Evolutionary conservation across 192 early-diverging fungal species (phyloP), one percentile per base, ranked within the genome.

Genomic region (Backusella luteola): DNA sequence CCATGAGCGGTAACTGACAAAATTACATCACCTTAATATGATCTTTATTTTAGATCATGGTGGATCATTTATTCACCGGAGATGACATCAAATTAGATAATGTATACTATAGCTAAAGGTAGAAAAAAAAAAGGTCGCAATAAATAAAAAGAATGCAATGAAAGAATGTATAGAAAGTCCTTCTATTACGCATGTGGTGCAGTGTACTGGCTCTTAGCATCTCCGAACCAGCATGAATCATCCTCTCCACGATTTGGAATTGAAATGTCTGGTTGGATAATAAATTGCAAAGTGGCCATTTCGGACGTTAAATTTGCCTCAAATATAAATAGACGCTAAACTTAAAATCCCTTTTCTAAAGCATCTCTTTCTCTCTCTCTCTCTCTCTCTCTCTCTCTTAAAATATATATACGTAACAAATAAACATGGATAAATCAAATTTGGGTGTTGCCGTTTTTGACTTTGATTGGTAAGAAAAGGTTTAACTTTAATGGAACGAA

Each of bases 401-500:
- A 63, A 29, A 59, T 26, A 29, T 3, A 63, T 7, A 56, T 8
- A 59, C 32, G 32, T 32, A 59, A 26, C n/a, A 59, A 26, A 63
- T 21, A 63, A 63, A 26, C 32, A 63, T 63, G 56, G 3, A 26
- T 63, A 63, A 26, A 63, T 26, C 26, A 14, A 63, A 63, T 63
- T 71, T 32, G 11, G 39, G 70, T 76, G 42, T 91, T 52, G 82
- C 87, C 34, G 87, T 89, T 17, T 91, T 91, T 84, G 90, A 91
- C 68, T 91, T 91, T 79, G 90, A 91, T 82, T 91, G 90, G 90
- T 91, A 85, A 52, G 17, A 9, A 15, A 15, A 19, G 11, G 6
- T 49, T 15, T 0, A 53, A 41, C 0, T 73, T 67, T 36, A 36
- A 26, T 4, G 9, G 23, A 21, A 8, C 1, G 4, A 35, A 35